Base-by-base conservation (phyloP, 306 rosid species). In the Alnus glutinosa region DNA sequence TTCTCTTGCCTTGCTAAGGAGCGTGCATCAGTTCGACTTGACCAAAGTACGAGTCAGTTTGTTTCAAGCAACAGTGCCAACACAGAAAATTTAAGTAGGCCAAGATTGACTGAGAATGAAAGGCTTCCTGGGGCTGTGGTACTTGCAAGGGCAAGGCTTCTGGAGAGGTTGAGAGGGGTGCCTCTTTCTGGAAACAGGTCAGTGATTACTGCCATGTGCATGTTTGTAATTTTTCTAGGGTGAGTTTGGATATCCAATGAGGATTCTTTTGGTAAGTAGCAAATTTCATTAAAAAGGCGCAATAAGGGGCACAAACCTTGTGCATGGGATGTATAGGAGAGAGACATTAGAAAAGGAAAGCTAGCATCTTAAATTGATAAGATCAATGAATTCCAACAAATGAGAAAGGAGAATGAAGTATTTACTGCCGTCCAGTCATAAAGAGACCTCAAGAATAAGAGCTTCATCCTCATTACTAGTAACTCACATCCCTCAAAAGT, bases 91-190 rank as follows among this genome's bases (percentile, higher is more conserved):
- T 86, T 71, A 46, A 79, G 84, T 13, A 73, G 80, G 52, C 83
- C 82, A 15, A 73, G 83, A 57, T 67, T 80, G 78, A 87, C 18
- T 81, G 85, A 70, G n/a, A 77, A 73, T 67, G 92, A 87, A 36
- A 91, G 97, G 79, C 88, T 94, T 44, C 98, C 98, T 5, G 90
- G 86, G 1, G 85, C 90, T 37, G 98, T 94, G 50, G 54, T 91
- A 37, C 95, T 91, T 72, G 98, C 98, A 46, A 81, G 96, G 82
- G 94, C 85, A 70, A 89, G 98, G 85, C 94, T 95, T 75, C 80
- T 91, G 70, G 94, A 91, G 89, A 89, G 98, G 87, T 69, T 95
- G 85, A 89, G 98, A 82, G 98, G 94, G 49, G 86, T 78, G 47
- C 85, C 97, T 73, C 75, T 78, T 18, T 80, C 89, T 8, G 70